phyloP scores from a whole-genome alignment of 108 stramenopile genomes.

The Cyclotella kingstonii region DNA sequence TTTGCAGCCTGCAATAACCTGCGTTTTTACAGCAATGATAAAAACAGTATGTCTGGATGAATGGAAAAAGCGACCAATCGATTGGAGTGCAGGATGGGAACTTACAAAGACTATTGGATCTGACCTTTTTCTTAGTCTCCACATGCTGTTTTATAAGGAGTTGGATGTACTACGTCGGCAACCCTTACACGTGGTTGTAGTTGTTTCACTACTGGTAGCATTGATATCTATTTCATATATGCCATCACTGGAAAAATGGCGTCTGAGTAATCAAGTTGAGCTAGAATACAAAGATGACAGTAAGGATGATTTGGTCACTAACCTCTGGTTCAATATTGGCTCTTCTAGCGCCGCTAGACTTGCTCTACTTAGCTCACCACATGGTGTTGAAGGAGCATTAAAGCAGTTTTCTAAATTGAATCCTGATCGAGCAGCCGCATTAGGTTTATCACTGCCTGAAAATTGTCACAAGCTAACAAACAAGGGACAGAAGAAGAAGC shows the following conservation, averaged over 20 bases:
- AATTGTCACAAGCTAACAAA: not conserved
- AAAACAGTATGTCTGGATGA: constrained; percentile 38
- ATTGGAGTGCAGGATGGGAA: constrained; percentile 34
- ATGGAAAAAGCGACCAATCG: constrained; percentile 55
- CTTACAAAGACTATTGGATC: constrained; percentile 21
- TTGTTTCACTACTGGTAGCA: constrained; percentile 52
- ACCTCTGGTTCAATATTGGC: constrained; percentile 61
- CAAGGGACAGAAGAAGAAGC: constrained; percentile 13
- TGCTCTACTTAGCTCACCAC: constrained; percentile 53
- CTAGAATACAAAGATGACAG: constrained; percentile 50
- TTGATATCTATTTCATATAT: constrained; percentile 51
- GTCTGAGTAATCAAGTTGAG: constrained; percentile 16
- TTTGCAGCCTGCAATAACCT: constrained; percentile 45
- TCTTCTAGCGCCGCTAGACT: constrained; percentile 71
- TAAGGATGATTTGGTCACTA: constrained; percentile 24
- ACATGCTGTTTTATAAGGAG: constrained; percentile 31
- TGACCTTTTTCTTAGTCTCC: constrained; percentile 21
- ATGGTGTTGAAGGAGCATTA: constrained; percentile 60
- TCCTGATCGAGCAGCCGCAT: constrained; percentile 34
- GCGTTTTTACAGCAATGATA: constrained; percentile 28
- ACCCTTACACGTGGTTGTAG: constrained; percentile 58
- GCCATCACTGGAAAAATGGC: constrained; percentile 51
- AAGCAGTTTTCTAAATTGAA: constrained; percentile 44
- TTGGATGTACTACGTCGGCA: constrained; percentile 36
- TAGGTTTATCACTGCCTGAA: constrained; percentile 12